phyloP scores from a whole-genome alignment of 2,329 filamentous ascomycete species.

The Zymoseptoria ardabiliae region DNA sequence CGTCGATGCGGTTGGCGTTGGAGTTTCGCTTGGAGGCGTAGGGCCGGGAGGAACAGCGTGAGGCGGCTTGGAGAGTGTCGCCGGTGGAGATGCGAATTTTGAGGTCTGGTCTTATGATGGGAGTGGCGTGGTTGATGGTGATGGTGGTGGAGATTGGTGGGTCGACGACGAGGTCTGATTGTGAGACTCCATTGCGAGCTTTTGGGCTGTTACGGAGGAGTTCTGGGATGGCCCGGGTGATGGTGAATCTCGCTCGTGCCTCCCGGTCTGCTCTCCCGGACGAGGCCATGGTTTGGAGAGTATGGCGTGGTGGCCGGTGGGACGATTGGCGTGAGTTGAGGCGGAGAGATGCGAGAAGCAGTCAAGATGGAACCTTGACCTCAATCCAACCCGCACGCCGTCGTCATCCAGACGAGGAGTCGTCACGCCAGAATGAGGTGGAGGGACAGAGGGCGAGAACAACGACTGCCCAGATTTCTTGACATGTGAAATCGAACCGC shows the following conservation, averaged over 20 bases:
- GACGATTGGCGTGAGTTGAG: not conserved
- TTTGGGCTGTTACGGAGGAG: slow-evolving; percentile 48
- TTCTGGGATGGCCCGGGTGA: slow-evolving; percentile 54
- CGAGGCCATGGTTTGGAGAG: slow-evolving; percentile 11
- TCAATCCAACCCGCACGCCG: slow-evolving; percentile 1
- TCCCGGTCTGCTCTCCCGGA: slow-evolving; percentile 22
- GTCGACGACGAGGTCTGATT: slow-evolving; percentile 43
- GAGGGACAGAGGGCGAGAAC: not conserved
- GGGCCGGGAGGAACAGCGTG: slow-evolving; percentile 18
- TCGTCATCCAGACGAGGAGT: not conserved
- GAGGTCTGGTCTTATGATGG: slow-evolving; percentile 16
- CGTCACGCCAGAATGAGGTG: not conserved
- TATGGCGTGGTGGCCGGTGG: not conserved
- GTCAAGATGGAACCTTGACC: not conserved
- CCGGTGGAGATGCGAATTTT: slow-evolving; percentile 42
- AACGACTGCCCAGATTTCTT: not conserved
- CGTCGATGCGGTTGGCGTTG: slow-evolving; percentile 15
- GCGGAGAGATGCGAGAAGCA: not conserved
- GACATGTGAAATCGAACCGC: not conserved
- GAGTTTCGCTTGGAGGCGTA: slow-evolving; percentile 16
- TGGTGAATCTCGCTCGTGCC: slow-evolving; percentile 41
- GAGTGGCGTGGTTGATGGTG: slow-evolving; percentile 6
- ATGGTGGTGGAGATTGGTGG: slow-evolving; percentile 25
- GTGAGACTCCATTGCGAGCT: slow-evolving; percentile 48
- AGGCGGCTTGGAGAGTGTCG: slow-evolving; percentile 50